These are phyloP conservation scores for Colletotrichum spinosum DNA, from an alignment of 2,329 filamentous ascomycete genomes.

Conservation along the genomic window DNA sequence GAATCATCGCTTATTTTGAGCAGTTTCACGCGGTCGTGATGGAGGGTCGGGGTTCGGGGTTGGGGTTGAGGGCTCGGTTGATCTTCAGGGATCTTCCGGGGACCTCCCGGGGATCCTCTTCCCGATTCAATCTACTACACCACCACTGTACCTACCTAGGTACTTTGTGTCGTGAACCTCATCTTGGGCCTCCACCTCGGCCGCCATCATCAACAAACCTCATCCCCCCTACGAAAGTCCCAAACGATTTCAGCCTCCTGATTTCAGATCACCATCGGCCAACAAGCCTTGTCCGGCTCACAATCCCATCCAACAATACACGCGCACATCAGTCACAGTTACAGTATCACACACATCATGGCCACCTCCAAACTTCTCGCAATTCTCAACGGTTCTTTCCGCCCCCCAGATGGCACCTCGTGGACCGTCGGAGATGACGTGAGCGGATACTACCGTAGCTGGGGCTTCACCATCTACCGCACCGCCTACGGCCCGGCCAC, in stretches of 20 bases:
- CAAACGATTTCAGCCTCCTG: neutral
- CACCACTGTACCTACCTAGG: too few relatives aligned
- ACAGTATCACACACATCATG: neutral
- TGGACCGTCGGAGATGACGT: constrained; percentile 9
- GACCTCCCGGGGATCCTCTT: too few relatives aligned
- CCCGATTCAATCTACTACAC: too few relatives aligned
- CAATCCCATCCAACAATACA: neutral
- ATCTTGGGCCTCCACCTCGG: too few relatives aligned
- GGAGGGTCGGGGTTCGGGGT: too few relatives aligned
- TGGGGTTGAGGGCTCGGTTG: too few relatives aligned
- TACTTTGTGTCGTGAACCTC: too few relatives aligned
- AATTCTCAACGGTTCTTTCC: constrained; percentile 4
- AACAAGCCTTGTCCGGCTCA: neutral
- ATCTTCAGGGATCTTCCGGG: too few relatives aligned
- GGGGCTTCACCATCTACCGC: constrained; percentile 19
- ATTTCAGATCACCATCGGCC: neutral
- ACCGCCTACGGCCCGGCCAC: constrained; percentile 2
- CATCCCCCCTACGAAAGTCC: too few relatives aligned
- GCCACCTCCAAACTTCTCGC: neutral
- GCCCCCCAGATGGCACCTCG: neutral
- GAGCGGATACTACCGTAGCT: neutral
- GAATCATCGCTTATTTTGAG: too few relatives aligned
- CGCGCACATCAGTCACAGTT: neutral
- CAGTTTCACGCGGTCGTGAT: too few relatives aligned
- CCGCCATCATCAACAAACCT: too few relatives aligned